These are phyloP conservation scores for Boletus fagicola DNA, from an alignment of 768 basidiomycete species.

Conservation along the genomic window DNA sequence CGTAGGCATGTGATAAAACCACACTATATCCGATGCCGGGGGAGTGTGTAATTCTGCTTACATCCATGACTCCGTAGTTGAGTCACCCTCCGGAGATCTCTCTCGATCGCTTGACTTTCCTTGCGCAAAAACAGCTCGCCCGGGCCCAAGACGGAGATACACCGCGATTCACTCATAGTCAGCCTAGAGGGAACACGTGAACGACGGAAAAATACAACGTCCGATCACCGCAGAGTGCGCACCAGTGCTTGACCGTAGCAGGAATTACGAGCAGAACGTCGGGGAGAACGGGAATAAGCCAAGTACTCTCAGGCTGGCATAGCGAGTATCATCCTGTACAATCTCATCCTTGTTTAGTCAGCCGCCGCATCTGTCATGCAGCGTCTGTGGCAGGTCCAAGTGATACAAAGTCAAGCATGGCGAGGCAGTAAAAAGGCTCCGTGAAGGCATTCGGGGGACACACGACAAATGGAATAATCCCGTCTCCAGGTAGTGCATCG, in stretches of 20 bases:
- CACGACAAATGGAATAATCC: slow-evolving; percentile 68
- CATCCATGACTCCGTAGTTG: slow-evolving; percentile 66
- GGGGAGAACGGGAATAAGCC: slow-evolving; percentile 8
- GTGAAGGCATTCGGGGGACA: slow-evolving; percentile 21
- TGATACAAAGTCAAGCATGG: slow-evolving; percentile 56
- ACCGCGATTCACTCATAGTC: slow-evolving; percentile 78
- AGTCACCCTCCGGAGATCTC: slow-evolving; percentile 59
- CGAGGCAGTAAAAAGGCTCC: background rate
- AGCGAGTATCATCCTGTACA: slow-evolving; percentile 54
- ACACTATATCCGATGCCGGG: slow-evolving; percentile 63
- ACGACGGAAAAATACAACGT: slow-evolving; percentile 20
- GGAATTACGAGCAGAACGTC: background rate
- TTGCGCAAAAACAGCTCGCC: slow-evolving; percentile 68
- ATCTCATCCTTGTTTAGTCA: background rate
- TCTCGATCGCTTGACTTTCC: slow-evolving; percentile 64
- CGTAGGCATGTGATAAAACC: slow-evolving; percentile 67
- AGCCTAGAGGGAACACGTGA: slow-evolving; percentile 42
- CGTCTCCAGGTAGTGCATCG: slow-evolving; percentile 59
- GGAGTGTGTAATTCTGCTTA: slow-evolving; percentile 34
- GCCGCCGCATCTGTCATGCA: background rate
- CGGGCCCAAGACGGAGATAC: slow-evolving; percentile 69
- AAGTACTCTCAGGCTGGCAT: slow-evolving; percentile 45
- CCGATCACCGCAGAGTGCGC: slow-evolving; percentile 7
- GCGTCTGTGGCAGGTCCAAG: slow-evolving; percentile 40
- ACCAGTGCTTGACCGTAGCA: slow-evolving; percentile 65